Conservation (phyloP, 768 basidiomycete genomes). For the Serendipita sp. region DNA sequence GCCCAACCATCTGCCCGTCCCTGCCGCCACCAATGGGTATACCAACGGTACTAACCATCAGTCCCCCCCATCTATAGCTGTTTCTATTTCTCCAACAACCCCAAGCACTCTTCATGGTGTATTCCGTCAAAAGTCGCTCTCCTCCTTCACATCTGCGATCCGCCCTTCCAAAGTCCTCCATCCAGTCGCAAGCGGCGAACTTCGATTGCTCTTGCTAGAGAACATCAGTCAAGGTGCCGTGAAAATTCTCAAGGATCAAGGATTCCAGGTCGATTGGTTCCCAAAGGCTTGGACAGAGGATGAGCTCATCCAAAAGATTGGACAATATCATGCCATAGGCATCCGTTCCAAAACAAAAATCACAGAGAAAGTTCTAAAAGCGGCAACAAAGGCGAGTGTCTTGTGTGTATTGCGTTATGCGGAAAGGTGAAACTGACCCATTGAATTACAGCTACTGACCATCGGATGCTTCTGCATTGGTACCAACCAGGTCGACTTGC, state of each 20-base stretch:
- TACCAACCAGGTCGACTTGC: conserved; percentile 91
- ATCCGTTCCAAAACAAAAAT: conserved; percentile 98
- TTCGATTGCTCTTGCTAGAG: conserved; percentile 76
- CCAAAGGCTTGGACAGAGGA: conserved; percentile 80
- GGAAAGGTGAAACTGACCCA: neutral
- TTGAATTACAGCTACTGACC: conserved; percentile 53
- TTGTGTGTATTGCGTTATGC: neutral
- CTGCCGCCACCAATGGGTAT: conserved; percentile 4
- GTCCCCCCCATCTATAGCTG: conserved; percentile 21
- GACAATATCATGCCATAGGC: conserved; percentile 81
- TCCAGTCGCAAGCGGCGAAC: conserved; percentile 63
- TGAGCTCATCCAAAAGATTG: conserved; percentile 73
- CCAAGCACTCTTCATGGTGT: neutral
- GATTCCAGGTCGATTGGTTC: conserved; percentile 84
- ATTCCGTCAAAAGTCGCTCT: neutral
- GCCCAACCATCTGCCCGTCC: neutral
- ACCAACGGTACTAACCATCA: neutral
- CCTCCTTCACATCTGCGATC: conserved; percentile 16
- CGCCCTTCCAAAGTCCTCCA: conserved; percentile 58
- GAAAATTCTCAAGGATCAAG: conserved; percentile 55
- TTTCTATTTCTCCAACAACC: conserved; percentile 36
- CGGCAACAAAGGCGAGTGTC: conserved; percentile 56
- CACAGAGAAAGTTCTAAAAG: conserved; percentile 74
- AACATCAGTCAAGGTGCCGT: conserved; percentile 92
- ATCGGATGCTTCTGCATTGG: conserved; percentile 99